phyloP scores from a whole-genome alignment of 2,329 filamentous ascomycete species.

The Aspergillus clavatus region DNA sequence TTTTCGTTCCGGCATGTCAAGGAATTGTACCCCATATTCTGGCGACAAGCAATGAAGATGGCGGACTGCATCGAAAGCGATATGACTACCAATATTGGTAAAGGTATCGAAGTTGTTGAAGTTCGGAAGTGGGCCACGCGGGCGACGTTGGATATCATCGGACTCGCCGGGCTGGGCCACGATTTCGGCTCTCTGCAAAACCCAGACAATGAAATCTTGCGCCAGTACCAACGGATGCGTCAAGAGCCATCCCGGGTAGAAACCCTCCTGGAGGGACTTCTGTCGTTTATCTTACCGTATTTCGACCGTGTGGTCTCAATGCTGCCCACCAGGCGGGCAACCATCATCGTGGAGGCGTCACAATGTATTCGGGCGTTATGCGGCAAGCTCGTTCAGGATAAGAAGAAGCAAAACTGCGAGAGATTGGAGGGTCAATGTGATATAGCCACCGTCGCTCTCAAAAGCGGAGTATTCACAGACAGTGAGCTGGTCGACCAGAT shows the following conservation, averaged over 20 bases:
- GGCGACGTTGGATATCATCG: conserved; percentile 67
- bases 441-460: too few relatives aligned
- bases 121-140: conserved; percentile 58
- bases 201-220: conserved; percentile 48
- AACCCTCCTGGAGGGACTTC: neutral
- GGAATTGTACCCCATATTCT: conserved; percentile 71
- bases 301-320: neutral
- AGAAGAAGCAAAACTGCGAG: neutral
- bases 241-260: neutral
- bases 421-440: too few relatives aligned
- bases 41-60: conserved; percentile 56
- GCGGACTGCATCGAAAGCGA: neutral
- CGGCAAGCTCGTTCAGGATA: neutral
- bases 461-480: too few relatives aligned
- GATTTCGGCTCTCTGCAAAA: conserved; percentile 61
- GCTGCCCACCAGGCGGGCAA: neutral
- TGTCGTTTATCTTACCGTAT: neutral
- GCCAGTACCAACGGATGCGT: neutral
- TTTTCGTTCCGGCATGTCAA: conserved; percentile 75
- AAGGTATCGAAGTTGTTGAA: conserved; percentile 43
- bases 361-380: neutral
- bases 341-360: neutral
- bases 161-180: conserved; percentile 59
- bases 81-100: neutral
- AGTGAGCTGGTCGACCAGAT: conserved; percentile 40